Evolutionary conservation across 108 stramenopile species (phyloP).

Genomic region (Nitzschia sp.): DNA sequence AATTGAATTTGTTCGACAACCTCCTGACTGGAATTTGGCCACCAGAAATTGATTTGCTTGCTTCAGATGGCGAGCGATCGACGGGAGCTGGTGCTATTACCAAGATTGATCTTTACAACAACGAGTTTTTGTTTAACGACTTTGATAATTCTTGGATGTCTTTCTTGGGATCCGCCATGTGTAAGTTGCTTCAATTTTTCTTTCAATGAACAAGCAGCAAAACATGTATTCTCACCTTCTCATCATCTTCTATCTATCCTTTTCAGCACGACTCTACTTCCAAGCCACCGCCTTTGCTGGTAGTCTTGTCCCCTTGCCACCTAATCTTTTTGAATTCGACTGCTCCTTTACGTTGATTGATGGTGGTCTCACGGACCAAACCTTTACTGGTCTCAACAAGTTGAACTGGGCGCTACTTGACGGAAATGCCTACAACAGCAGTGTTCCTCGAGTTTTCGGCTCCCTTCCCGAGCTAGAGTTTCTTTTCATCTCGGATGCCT

Average conservation of each 20-base stretch:
- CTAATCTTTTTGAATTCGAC: constrained; percentile 28
- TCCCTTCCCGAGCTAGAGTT: constrained; percentile 24
- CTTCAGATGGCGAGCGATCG: constrained; percentile 26
- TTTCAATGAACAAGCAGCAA: neutral
- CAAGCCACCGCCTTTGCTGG: constrained; percentile 28
- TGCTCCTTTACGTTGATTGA: constrained; percentile 27
- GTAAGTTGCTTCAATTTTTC: constrained; percentile 16
- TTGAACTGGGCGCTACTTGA: constrained; percentile 21
- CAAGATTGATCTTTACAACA: constrained; percentile 23
- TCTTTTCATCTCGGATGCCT: constrained; percentile 30
- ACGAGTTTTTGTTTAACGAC: constrained; percentile 31
- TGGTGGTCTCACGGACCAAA: constrained; percentile 25
- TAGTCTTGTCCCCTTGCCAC: constrained; percentile 18
- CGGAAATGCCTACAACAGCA: constrained; percentile 30
- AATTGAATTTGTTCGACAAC: constrained; percentile 30
- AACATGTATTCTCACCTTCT: neutral
- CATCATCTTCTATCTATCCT: neutral
- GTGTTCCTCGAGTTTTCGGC: constrained; percentile 23
- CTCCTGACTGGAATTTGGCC: constrained; percentile 39
- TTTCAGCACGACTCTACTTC: constrained; percentile 24
- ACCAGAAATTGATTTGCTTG: constrained; percentile 24
- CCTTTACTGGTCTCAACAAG: constrained; percentile 29
- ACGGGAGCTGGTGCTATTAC: constrained; percentile 37
- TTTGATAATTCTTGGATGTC: constrained; percentile 35
- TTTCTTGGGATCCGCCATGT: constrained; percentile 23